These are phyloP conservation scores for Pythium sp. DNA, from an alignment of 352 stramenopile species.

Conservation along the genomic window DNA sequence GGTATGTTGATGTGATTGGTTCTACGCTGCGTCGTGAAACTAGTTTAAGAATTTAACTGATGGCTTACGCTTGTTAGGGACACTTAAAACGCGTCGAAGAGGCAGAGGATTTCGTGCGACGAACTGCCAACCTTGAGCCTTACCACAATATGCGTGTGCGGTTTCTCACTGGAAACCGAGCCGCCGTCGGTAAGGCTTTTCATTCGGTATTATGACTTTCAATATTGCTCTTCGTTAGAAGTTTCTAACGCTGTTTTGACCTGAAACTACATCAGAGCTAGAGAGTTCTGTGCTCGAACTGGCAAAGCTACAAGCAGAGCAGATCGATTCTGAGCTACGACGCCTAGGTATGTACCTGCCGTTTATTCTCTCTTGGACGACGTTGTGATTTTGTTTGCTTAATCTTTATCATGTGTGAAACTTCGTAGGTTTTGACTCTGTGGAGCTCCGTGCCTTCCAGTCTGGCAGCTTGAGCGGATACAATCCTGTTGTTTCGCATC, in stretches of 20 bases:
- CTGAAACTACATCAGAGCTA: slow-evolving; percentile 29
- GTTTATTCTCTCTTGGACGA: too few relatives aligned
- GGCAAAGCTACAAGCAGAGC: slow-evolving; percentile 24
- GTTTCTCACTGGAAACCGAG: slow-evolving; percentile 68
- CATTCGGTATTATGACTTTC: neutral
- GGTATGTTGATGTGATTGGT: slow-evolving; percentile 25
- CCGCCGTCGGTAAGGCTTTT: slow-evolving; percentile 49
- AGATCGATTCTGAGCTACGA: slow-evolving; percentile 33
- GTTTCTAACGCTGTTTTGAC: neutral
- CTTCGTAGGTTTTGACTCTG: slow-evolving; percentile 45
- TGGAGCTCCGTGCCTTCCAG: slow-evolving; percentile 51
- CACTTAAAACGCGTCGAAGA: slow-evolving; percentile 70
- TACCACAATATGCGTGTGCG: slow-evolving; percentile 73
- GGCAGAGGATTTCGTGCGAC: slow-evolving; percentile 63
- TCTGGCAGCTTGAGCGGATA: slow-evolving; percentile 73
- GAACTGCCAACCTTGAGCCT: slow-evolving; percentile 34
- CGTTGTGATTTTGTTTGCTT: neutral
- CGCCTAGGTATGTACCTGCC: slow-evolving; percentile 31
- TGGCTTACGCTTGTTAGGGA: slow-evolving; percentile 23
- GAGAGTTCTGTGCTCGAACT: slow-evolving; percentile 31
- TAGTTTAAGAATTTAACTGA: neutral
- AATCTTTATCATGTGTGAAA: neutral
- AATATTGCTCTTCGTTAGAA: neutral
- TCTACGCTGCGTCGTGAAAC: neutral
- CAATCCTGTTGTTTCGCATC: slow-evolving; percentile 15